Evolutionary conservation across 2,329 filamentous ascomycete genomes (phyloP), one percentile per base, ranked within the genome.

Genomic region (Dothistroma pini): DNA sequence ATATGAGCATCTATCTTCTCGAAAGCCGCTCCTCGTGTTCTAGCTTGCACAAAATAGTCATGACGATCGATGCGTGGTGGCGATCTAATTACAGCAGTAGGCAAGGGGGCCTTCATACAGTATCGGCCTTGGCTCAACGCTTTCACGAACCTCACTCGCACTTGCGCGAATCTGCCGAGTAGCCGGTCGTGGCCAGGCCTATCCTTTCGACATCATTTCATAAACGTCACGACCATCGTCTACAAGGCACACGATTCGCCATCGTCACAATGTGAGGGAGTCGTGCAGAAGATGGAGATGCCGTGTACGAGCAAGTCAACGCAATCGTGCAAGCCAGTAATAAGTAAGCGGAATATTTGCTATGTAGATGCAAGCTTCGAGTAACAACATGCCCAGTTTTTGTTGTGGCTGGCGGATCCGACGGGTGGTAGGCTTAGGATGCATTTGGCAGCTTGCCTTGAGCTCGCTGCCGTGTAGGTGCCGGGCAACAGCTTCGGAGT

Each of bases 91-190:
- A 58, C 49, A 48, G 49, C 34, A 48, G 49, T 19, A 41, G 19
- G 49, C 32, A 58, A 48, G 38, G 41, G 54, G 25, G 41, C 21
- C 41, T 49, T 44, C 25, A 14, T 35, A n/a, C n/a, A n/a, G n/a
- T n/a, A 25, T 35, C 19, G 22, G 19, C 34, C 49, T 58, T 53
- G 49, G 35, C 57, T 58, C 57, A 58, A 58, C 57, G 57, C 19
- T 54, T 54, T 47, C 34, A 29, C 2, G 44, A 14, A 51, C 56
- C 50, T 52, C 56, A 58, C 56, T 51, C 48, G 21, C 51, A 32
- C 25, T 53, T 53, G n/a, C 51, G 31, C n/a, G 19, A 14, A 14
- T 29, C 19, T 53, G 55, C 55, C 55, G 55, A 32, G 19, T 44
- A 57, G 25, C 55, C 44, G 55, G 29, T 48, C 25, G 12, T 29